Conservation (phyloP, 768 basidiomycete species). For the Rhodotorula toruloides region DNA sequence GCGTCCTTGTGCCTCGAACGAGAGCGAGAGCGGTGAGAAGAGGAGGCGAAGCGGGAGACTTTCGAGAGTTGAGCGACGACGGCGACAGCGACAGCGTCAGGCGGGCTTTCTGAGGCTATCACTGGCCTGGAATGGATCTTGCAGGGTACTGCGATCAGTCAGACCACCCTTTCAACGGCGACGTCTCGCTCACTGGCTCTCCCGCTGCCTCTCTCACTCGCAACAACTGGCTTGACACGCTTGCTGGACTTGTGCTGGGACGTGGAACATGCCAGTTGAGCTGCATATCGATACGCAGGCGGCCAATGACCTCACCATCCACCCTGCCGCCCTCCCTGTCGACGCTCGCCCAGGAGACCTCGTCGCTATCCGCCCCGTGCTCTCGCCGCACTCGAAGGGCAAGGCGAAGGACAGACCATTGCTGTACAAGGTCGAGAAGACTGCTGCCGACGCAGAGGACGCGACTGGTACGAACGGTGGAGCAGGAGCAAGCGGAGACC, state of each 20-base stretch:
- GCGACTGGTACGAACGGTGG: constrained; percentile 1
- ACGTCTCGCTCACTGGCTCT: no score
- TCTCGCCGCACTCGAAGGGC: constrained; percentile 4
- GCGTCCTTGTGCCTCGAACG: background rate
- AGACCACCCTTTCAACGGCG: no score
- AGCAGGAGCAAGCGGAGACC: background rate
- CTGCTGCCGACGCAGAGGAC: background rate
- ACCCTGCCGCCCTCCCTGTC: constrained; percentile 5
- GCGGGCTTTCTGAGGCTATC: no score
- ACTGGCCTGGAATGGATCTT: no score
- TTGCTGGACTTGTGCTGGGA: background rate
- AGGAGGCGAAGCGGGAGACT: no score
- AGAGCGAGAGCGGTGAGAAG: background rate
- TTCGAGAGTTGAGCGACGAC: no score
- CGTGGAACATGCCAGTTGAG: background rate
- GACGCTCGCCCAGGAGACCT: constrained; percentile 24
- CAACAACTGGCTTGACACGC: background rate
- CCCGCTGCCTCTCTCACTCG: no score
- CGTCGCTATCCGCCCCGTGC: constrained; percentile 27
- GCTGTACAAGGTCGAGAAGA: constrained; percentile 21
- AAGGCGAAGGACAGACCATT: constrained; percentile 28
- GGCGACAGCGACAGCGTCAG: background rate
- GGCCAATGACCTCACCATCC: constrained; percentile 12
- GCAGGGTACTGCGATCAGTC: no score
- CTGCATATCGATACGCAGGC: constrained; percentile 26